These are phyloP conservation scores for Auricularia sp. DNA, from an alignment of 768 basidiomycete genomes.

Conservation along the genomic window DNA sequence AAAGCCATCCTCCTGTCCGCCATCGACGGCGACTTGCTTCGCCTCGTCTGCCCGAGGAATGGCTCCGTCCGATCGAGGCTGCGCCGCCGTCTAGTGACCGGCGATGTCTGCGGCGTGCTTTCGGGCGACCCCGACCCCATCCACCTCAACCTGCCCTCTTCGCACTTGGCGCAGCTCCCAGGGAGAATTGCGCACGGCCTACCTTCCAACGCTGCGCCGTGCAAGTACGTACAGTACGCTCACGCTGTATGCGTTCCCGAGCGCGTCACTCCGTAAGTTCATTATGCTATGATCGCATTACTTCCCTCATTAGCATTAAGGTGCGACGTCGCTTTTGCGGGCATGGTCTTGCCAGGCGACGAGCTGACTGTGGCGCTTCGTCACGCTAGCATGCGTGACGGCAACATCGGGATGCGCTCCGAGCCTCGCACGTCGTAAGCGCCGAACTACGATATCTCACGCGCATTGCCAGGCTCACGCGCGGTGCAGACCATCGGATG, in stretches of 20 bases:
- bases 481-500: constrained; percentile 46
- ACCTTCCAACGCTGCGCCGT: constrained; percentile 92
- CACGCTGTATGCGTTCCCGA: constrained; percentile 89
- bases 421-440: constrained; percentile 72
- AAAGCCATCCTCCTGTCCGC: constrained; percentile 88
- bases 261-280: constrained; percentile 57
- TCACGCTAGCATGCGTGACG: constrained; percentile 85
- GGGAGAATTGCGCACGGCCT: constrained; percentile 97
- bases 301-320: constrained; percentile 27
- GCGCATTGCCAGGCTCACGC: too few species aligned
- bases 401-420: constrained; percentile 86
- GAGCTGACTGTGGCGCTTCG: constrained; percentile 77
- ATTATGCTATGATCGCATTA: constrained; percentile 4
- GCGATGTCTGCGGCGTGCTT: constrained; percentile 83
- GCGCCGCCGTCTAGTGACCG: constrained; percentile 63
- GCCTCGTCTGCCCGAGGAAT: constrained; percentile 94
- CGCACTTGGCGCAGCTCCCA: constrained; percentile 84
- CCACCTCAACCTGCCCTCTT: constrained; percentile 97
- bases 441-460: too few species aligned
- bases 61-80: constrained; percentile 80
- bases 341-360: constrained; percentile 92
- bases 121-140: constrained; percentile 99
- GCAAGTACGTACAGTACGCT: constrained; percentile 85
- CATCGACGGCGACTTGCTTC: constrained; percentile 90
- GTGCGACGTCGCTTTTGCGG: constrained; percentile 91